These are phyloP conservation scores for Angophora floribunda DNA, from an alignment of 345 rosid genomes.

Conservation along the genomic window DNA sequence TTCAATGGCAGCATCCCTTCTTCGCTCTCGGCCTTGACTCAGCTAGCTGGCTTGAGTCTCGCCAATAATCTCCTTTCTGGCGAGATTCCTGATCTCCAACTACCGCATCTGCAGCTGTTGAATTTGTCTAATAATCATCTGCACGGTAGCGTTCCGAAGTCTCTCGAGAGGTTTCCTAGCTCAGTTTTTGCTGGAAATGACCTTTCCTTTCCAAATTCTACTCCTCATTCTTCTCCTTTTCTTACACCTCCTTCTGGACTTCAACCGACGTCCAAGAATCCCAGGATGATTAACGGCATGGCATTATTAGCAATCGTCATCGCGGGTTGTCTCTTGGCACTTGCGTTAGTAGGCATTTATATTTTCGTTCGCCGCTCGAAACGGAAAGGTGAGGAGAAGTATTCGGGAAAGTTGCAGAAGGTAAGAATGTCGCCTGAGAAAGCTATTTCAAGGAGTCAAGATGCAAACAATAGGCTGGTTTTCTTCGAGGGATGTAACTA, in stretches of 20 bases:
- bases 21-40: constrained; percentile 53
- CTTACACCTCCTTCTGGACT: constrained; percentile 14
- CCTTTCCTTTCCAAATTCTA: constrained; percentile 13
- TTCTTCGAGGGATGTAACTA: constrained; percentile 94
- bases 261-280: constrained; percentile 10
- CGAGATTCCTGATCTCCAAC: constrained; percentile 57
- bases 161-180: constrained; percentile 47
- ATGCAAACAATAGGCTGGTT: constrained; percentile 64
- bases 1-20: constrained; percentile 62
- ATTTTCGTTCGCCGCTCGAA: constrained; percentile 46
- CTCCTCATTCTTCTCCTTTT: constrained; percentile 15
- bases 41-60: constrained; percentile 51
- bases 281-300: constrained; percentile 31
- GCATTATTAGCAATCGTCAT: constrained; percentile 39
- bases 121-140: constrained; percentile 62
- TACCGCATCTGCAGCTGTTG: constrained; percentile 42
- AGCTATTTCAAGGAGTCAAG: constrained; percentile 64
- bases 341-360: constrained; percentile 33
- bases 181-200: constrained; percentile 66
- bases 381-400: constrained; percentile 27
- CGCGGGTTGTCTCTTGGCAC: constrained; percentile 31
- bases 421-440: constrained; percentile 84
- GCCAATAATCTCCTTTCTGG: constrained; percentile 79
- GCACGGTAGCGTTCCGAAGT: constrained; percentile 44
- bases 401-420: constrained; percentile 47